These are phyloP conservation scores for Fagus crenata DNA, from an alignment of 306 rosid species.

Conservation along the genomic window DNA sequence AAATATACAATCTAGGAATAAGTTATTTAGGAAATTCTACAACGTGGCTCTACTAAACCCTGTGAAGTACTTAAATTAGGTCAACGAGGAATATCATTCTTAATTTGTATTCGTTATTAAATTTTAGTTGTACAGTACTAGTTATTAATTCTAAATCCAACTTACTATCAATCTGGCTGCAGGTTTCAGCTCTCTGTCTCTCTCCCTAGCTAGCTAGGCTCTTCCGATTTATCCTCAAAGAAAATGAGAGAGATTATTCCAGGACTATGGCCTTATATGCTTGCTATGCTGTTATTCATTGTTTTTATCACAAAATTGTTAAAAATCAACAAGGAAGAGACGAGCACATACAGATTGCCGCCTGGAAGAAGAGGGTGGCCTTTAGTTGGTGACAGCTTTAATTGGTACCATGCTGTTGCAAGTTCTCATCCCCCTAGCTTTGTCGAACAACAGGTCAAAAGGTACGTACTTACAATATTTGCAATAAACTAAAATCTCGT, in stretches of 20 bases:
- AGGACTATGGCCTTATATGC: slow-evolving; percentile 40
- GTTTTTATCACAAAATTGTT: slow-evolving; percentile 38
- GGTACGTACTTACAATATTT: slow-evolving; percentile 42
- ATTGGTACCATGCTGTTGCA: slow-evolving; percentile 88
- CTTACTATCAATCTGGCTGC: slow-evolving; percentile 16
- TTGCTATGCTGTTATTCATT: slow-evolving; percentile 33
- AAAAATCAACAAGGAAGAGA: slow-evolving; percentile 24
- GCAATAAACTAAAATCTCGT: too few relatives aligned
- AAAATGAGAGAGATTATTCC: slow-evolving; percentile 50
- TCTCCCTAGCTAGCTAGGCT: neutral
- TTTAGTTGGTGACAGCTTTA: slow-evolving; percentile 81
- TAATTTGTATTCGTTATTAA: neutral
- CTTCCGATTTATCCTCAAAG: slow-evolving; percentile 28
- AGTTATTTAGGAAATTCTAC: slow-evolving; percentile 12
- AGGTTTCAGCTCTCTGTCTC: slow-evolving; percentile 27
- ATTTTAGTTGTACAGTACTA: neutral
- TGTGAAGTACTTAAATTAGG: slow-evolving; percentile 2
- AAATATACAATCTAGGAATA: slow-evolving; percentile 7
- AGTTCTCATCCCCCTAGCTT: slow-evolving; percentile 83
- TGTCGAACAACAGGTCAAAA: slow-evolving; percentile 78
- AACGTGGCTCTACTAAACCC: slow-evolving; percentile 21
- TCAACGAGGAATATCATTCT: slow-evolving; percentile 29
- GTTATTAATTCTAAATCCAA: neutral
- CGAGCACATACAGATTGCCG: slow-evolving; percentile 46
- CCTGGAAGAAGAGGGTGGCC: slow-evolving; percentile 96